phyloP scores from a whole-genome alignment of 2,329 filamentous ascomycete genomes.

The Penicillium hesseltinei region DNA sequence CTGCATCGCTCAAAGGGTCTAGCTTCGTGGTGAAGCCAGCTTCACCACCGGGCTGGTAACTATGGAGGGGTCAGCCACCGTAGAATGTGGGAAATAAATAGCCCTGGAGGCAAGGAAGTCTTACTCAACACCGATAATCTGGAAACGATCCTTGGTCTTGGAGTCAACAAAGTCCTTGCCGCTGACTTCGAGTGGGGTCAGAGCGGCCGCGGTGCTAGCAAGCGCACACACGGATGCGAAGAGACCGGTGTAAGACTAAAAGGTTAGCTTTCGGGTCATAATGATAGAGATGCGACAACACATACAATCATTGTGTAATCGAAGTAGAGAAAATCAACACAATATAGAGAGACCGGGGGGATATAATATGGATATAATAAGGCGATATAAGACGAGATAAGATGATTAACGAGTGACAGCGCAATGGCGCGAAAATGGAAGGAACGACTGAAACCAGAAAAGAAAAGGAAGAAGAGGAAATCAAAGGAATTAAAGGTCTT shows the following conservation, averaged over 20 bases:
- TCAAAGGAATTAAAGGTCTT: background rate
- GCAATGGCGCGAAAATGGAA: conserved; percentile 13
- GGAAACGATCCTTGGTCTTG: conserved; percentile 57
- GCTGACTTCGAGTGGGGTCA: conserved; percentile 56
- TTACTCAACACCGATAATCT: conserved; percentile 62
- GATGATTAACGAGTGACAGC: conserved; percentile 24
- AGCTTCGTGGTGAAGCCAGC: conserved; percentile 54
- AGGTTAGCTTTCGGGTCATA: background rate
- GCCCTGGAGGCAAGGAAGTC: conserved; percentile 19
- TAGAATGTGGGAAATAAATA: background rate
- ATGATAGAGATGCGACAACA: background rate
- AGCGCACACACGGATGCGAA: conserved; percentile 44
- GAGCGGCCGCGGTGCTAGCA: conserved; percentile 50
- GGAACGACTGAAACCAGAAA: conserved; percentile 8
- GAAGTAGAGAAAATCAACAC: background rate
- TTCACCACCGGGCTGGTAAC: conserved; percentile 63
- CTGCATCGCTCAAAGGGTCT: conserved; percentile 59
- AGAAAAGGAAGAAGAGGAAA: background rate
- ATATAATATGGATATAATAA: background rate
- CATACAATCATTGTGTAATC: conserved; percentile 26
- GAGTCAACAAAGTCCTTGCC: conserved; percentile 63
- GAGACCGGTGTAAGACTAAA: conserved; percentile 32
- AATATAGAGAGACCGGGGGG: background rate
- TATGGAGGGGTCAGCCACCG: conserved; percentile 27
- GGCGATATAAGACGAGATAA: background rate